These are phyloP conservation scores for Psilocybe tampanensis DNA, from an alignment of 768 basidiomycete genomes.

Conservation along the genomic window DNA sequence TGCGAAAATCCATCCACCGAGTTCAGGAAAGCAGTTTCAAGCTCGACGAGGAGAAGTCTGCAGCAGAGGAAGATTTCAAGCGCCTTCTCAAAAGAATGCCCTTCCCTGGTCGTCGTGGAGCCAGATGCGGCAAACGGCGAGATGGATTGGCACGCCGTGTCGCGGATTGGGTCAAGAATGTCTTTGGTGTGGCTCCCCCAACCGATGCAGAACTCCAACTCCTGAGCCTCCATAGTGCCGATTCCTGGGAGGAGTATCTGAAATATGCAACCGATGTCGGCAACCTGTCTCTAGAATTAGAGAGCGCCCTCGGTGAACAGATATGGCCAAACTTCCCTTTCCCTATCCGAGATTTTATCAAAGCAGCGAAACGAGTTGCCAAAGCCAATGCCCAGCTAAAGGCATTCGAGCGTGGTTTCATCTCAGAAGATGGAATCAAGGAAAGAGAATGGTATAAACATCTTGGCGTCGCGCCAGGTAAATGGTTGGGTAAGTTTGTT, in stretches of 20 bases:
- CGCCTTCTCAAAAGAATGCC: conserved; percentile 44
- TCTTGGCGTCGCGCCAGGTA: conserved; percentile 84
- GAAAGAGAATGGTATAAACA: conserved; percentile 87
- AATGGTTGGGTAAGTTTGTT: conserved; percentile 66
- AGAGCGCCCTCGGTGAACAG: conserved; percentile 2
- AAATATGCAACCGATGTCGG: conserved; percentile 17
- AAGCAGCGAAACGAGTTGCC: conserved; percentile 60
- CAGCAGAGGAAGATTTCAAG: conserved; percentile 54
- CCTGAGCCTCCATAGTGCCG: conserved; percentile 20
- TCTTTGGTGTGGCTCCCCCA: conserved; percentile 41
- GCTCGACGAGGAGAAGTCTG: conserved; percentile 61
- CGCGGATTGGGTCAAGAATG: conserved; percentile 36
- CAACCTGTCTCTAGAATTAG: conserved; percentile 4
- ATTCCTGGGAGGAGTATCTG: conserved; percentile 38
- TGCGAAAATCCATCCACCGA: conserved; percentile 47
- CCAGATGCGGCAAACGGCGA: conserved; percentile 22
- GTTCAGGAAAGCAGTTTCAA: conserved; percentile 53
- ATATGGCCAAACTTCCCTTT: conserved; percentile 18
- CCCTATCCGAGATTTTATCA: conserved; percentile 48
- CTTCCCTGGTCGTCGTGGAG: conserved; percentile 25
- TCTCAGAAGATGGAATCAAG: conserved; percentile 74
- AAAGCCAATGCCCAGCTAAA: conserved; percentile 67
- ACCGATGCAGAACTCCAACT: conserved; percentile 22
- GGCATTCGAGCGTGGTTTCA: conserved; percentile 79
- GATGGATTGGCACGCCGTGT: conserved; percentile 23